phyloP scores from a whole-genome alignment of 108 stramenopile species.

The Poteriospumella lacustris region DNA sequence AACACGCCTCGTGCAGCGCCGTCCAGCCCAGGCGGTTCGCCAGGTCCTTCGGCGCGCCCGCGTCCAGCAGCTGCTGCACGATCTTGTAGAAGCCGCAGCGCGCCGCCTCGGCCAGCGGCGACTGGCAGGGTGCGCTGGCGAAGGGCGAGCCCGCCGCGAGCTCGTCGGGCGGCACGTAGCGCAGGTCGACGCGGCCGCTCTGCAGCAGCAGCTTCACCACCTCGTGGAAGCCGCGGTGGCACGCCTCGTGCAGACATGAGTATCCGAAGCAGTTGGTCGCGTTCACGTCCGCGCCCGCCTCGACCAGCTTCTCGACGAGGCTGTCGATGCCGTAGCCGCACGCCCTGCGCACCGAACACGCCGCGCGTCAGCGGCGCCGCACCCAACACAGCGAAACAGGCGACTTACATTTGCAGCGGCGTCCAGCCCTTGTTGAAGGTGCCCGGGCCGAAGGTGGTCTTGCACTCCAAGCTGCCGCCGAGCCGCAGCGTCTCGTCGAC shows the following conservation, averaged over 20 bases:
- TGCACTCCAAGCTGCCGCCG: conserved; percentile 36
- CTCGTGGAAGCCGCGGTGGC: conserved; percentile 47
- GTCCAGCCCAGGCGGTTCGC: conserved; percentile 52
- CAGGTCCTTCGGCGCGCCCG: conserved; percentile 38
- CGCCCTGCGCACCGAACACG: no score
- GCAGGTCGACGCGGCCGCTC: conserved; percentile 19
- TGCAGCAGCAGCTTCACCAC: conserved; percentile 38
- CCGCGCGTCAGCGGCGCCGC: not conserved
- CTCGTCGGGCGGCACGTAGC: conserved; percentile 38
- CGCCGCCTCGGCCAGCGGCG: conserved; percentile 50
- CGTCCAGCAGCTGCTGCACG: conserved; percentile 39
- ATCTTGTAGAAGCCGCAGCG: conserved; percentile 47
- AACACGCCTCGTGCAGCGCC: conserved; percentile 57
- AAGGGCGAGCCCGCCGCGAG: conserved; percentile 36
- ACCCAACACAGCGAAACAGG: not conserved
- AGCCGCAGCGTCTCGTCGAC: conserved; percentile 30
- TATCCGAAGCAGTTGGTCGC: conserved; percentile 37
- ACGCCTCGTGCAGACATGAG: conserved; percentile 49
- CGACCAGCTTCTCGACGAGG: conserved; percentile 40
- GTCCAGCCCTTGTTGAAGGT: conserved; percentile 57
- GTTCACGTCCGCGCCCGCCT: conserved; percentile 48
- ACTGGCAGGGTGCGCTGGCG: conserved; percentile 46
- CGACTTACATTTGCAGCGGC: conserved; percentile 49
- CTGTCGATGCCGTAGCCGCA: conserved; percentile 52
- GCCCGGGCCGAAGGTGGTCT: conserved; percentile 48